Evolutionary conservation across 1,139 yeast species (phyloP).

Genomic region (Pichia sp.): DNA sequence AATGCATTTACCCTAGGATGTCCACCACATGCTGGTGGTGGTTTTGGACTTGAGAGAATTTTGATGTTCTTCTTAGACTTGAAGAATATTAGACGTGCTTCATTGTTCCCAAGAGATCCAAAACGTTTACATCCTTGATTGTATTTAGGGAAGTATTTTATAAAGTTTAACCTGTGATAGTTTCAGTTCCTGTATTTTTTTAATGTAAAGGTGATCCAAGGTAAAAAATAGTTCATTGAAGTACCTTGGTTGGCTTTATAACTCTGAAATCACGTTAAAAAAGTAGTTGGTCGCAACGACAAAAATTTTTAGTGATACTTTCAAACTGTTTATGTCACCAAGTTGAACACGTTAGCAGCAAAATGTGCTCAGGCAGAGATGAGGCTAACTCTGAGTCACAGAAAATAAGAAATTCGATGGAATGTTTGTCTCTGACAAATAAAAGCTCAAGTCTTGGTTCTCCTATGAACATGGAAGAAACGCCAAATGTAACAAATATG

Average conservation of each 20-base stretch:
- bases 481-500: neutral
- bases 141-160: too few relatives aligned
- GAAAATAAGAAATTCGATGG: neutral
- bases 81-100: slow-evolving; percentile 95
- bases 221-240: too few relatives aligned
- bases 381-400: neutral
- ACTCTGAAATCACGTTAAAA: too few relatives aligned
- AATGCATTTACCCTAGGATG: slow-evolving; percentile 92
- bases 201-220: too few relatives aligned
- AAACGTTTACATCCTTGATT: slow-evolving; percentile 88
- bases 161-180: too few relatives aligned
- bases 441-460: slow-evolving; percentile 1
- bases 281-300: too few relatives aligned
- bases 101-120: slow-evolving; percentile 98
- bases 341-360: too few relatives aligned
- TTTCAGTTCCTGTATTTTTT: too few relatives aligned
- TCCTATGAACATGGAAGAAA: neutral
- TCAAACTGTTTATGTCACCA: too few relatives aligned
- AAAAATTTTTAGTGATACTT: too few relatives aligned
- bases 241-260: too few relatives aligned
- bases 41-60: slow-evolving; percentile 97
- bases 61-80: slow-evolving; percentile 95
- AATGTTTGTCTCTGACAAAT: neutral
- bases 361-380: too few relatives aligned
- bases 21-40: slow-evolving; percentile 99